phyloP scores from a whole-genome alignment of 2,329 filamentous ascomycete genomes.

The Canariomyces notabilis region DNA sequence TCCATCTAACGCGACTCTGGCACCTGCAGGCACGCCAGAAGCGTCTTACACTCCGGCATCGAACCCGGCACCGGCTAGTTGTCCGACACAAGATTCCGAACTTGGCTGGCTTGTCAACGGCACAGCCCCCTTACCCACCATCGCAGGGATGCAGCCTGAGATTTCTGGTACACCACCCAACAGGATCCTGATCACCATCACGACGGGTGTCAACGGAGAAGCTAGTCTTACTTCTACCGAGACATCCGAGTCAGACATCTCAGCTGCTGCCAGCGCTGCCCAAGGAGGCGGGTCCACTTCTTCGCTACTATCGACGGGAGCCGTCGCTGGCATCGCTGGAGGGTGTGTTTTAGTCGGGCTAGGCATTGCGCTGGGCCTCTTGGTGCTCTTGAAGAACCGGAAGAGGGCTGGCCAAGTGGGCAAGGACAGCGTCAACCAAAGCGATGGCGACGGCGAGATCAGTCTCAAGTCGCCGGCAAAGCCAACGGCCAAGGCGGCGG shows the following conservation, averaged over 20 bases:
- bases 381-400: not conserved
- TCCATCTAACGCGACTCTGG: not conserved
- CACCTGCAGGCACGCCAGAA: not conserved
- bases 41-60: not conserved
- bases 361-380: not conserved
- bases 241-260: too few relatives aligned
- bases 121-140: not conserved
- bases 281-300: not conserved
- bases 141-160: not conserved
- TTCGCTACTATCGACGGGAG: slow-evolving; percentile 3
- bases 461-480: not conserved
- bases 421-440: not conserved
- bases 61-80: not conserved
- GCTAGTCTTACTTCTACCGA: too few relatives aligned
- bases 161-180: not conserved
- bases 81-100: not conserved
- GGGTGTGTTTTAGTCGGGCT: not conserved
- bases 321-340: slow-evolving; percentile 1
- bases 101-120: not conserved
- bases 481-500: not conserved
- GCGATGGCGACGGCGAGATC: not conserved
- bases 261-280: not conserved
- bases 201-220: too few relatives aligned
- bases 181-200: not conserved
- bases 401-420: not conserved